Conservation (phyloP, 371 early-diverging fungal species). For the Apophysomyces sp. region DNA sequence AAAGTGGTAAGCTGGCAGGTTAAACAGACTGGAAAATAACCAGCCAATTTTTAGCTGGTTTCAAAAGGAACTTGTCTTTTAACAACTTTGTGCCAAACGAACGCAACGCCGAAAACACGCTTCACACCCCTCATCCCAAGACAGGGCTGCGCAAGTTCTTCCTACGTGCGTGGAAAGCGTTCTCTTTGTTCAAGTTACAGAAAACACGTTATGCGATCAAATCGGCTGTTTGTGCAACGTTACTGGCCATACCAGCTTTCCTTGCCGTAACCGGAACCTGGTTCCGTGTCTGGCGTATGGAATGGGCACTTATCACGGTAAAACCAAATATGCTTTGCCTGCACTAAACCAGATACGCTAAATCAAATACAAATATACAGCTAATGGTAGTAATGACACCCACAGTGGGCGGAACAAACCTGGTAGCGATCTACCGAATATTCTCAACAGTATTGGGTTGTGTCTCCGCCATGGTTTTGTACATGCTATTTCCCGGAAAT, state of each 20-base stretch:
- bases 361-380: conserved; percentile 12
- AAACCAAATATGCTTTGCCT: too few species aligned
- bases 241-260: conserved; percentile 70
- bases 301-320: conserved; percentile 83
- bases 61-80: conserved; percentile 6
- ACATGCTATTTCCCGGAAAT: conserved; percentile 56
- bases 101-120: conserved; percentile 51
- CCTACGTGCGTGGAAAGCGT: conserved; percentile 56
- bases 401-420: conserved; percentile 80
- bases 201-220: conserved; percentile 75
- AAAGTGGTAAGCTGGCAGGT: not conserved
- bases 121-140: conserved; percentile 68
- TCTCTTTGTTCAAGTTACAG: conserved; percentile 59
- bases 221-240: conserved; percentile 56
- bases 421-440: conserved; percentile 72
- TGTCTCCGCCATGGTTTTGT: conserved; percentile 56
- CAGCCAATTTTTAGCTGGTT: too few species aligned
- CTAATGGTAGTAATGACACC: conserved; percentile 83
- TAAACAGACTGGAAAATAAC: not conserved
- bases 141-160: conserved; percentile 52
- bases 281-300: conserved; percentile 70
- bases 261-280: conserved; percentile 52
- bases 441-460: conserved; percentile 76
- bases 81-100: conserved; percentile 44
- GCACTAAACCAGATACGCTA: not conserved